These are phyloP conservation scores for Gastrodia elata DNA, from an alignment of 106 monocot species.

Conservation along the genomic window DNA sequence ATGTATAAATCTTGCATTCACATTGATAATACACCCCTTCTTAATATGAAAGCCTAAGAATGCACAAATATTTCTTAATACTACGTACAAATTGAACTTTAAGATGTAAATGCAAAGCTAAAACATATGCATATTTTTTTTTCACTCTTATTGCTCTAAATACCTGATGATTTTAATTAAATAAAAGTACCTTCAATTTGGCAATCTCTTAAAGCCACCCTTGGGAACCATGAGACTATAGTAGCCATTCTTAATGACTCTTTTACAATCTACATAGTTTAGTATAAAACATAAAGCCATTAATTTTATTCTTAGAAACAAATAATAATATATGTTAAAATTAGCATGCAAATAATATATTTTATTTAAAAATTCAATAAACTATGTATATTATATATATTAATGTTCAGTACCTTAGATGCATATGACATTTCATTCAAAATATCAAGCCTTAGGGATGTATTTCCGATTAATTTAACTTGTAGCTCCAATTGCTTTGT, in stretches of 20 bases:
- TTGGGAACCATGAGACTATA: constrained; percentile 83
- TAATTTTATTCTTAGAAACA: background rate
- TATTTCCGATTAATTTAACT: background rate
- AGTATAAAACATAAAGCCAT: background rate
- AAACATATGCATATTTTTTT: background rate
- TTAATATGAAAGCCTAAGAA: constrained; percentile 50
- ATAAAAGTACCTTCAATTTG: constrained; percentile 51
- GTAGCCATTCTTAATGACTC: constrained; percentile 75
- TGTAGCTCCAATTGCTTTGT: constrained; percentile 22
- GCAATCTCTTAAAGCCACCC: constrained; percentile 57
- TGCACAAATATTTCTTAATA: background rate
- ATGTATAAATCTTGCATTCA: constrained; percentile 68
- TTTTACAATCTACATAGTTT: constrained; percentile 46
- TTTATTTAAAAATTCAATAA: background rate
- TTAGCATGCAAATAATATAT: background rate
- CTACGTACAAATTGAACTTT: no score
- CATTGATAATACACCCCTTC: constrained; percentile 77
- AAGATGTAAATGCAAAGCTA: background rate
- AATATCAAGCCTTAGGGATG: constrained; percentile 22
- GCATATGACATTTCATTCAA: constrained; percentile 63
- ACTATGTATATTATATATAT: background rate
- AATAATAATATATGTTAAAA: background rate
- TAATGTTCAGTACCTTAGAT: constrained; percentile 35
- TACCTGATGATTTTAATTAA: background rate
- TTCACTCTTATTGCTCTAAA: background rate